Conservation (phyloP, 2,329 filamentous ascomycete genomes). For the Alternaria triticina region DNA sequence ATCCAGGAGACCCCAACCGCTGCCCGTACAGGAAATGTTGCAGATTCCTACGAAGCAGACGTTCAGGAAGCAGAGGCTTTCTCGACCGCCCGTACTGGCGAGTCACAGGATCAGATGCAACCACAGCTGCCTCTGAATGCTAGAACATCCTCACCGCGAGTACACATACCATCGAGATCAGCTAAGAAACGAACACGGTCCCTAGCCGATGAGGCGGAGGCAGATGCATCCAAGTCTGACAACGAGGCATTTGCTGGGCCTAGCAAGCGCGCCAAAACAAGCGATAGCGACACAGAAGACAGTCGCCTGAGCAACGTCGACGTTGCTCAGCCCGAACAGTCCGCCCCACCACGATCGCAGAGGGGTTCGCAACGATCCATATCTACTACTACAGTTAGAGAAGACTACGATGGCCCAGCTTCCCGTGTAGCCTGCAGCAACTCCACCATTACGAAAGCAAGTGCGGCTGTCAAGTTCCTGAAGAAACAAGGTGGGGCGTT, state of each 20-base stretch:
- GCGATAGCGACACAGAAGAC: conserved; percentile 11
- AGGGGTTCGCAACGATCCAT: conserved; percentile 26
- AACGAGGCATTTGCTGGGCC: conserved; percentile 1
- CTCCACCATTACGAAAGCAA: conserved; percentile 33
- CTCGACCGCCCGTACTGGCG: conserved; percentile 28
- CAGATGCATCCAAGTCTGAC: neutral
- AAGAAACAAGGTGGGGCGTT: conserved; percentile 39
- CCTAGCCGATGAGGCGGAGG: neutral
- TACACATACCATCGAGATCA: conserved; percentile 8
- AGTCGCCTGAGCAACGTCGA: conserved; percentile 14
- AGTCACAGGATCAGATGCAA: conserved; percentile 6
- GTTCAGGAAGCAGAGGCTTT: conserved; percentile 2
- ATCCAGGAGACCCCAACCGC: conserved; percentile 43
- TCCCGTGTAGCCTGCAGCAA: conserved; percentile 46
- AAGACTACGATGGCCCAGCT: conserved; percentile 29
- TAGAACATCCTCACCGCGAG: conserved; percentile 9
- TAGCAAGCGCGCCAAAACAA: conserved; percentile 26
- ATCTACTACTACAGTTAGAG: conserved; percentile 1
- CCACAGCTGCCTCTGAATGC: neutral
- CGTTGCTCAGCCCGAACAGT: conserved; percentile 5
- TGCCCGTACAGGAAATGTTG: conserved; percentile 15
- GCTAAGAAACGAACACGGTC: conserved; percentile 21
- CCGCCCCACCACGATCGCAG: conserved; percentile 23
- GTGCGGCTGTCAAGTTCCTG: conserved; percentile 41
- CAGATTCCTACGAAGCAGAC: neutral